phyloP scores from a whole-genome alignment of 164 flowering plant species.

The Cinnamomum chago region DNA sequence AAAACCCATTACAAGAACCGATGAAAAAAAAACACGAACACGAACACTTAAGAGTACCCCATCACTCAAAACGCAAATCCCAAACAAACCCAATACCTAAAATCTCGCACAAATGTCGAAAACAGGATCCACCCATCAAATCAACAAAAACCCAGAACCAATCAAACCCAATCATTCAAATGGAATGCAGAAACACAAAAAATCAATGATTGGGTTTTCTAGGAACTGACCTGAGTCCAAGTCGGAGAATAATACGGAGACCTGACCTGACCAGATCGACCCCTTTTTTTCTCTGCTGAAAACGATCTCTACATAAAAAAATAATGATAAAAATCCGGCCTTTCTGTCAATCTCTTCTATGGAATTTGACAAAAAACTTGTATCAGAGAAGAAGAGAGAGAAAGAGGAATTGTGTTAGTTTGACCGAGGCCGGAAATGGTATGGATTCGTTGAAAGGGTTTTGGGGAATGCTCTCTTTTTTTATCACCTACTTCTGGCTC shows the following conservation, averaged over 20 bases:
- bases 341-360: slow-evolving; percentile 1
- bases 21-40: no score
- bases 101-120: no score
- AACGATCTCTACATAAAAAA: no score
- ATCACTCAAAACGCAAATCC: no score
- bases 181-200: neutral
- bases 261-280: no score
- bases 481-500: no score
- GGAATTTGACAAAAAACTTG: neutral
- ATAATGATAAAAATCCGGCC: neutral
- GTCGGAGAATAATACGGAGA: no score
- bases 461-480: neutral
- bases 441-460: slow-evolving; percentile 4
- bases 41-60: no score
- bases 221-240: neutral
- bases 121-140: no score
- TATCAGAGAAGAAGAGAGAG: neutral
- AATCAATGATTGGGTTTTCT: neutral
- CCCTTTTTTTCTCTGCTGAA: no score
- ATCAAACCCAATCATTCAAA: slow-evolving; percentile 8
- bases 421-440: slow-evolving; percentile 4
- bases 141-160: neutral
- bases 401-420: neutral
- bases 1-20: no score
- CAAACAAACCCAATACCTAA: no score